phyloP scores from a whole-genome alignment of 2,329 filamentous ascomycete genomes.

The Neobulgaria alba region DNA sequence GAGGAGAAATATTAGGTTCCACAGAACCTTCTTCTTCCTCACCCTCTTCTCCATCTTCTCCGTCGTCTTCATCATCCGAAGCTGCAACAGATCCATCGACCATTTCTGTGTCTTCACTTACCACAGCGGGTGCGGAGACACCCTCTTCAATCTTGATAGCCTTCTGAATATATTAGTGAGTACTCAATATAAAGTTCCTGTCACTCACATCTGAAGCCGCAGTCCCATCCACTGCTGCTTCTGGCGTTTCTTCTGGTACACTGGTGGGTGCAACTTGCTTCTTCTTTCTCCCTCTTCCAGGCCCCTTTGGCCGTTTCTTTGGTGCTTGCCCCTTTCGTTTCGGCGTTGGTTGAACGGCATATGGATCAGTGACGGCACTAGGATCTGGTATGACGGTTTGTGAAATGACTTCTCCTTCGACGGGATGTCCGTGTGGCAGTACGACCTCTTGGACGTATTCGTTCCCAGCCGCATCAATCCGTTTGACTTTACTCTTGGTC shows the following conservation, averaged over 20 bases:
- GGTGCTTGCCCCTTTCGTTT: constrained; percentile 48
- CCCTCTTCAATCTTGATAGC: constrained; percentile 21
- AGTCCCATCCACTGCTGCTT: constrained; percentile 5
- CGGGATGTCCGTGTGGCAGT: constrained; percentile 65
- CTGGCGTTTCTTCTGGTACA: constrained; percentile 13
- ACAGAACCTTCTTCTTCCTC: constrained; percentile 40
- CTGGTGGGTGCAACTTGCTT: constrained; percentile 37
- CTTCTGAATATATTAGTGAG: constrained; percentile 12
- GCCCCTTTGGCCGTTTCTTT: constrained; percentile 74
- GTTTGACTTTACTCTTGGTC: constrained; percentile 71
- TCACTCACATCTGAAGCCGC: constrained; percentile 20
- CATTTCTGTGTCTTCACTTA: constrained; percentile 28
- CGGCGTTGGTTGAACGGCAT: constrained; percentile 37
- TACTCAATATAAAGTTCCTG: neutral
- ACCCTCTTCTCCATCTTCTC: constrained; percentile 31
- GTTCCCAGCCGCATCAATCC: constrained; percentile 70
- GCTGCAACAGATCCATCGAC: constrained; percentile 23
- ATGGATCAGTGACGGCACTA: constrained; percentile 36
- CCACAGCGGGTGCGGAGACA: constrained; percentile 6
- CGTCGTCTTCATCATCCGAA: constrained; percentile 26
- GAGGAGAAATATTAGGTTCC: constrained; percentile 24
- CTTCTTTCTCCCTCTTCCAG: constrained; percentile 70
- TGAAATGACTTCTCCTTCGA: constrained; percentile 73
- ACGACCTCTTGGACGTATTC: constrained; percentile 78
- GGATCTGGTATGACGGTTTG: constrained; percentile 53